phyloP scores from a whole-genome alignment of 441 rosid species.

The Adansonia grandidieri region DNA sequence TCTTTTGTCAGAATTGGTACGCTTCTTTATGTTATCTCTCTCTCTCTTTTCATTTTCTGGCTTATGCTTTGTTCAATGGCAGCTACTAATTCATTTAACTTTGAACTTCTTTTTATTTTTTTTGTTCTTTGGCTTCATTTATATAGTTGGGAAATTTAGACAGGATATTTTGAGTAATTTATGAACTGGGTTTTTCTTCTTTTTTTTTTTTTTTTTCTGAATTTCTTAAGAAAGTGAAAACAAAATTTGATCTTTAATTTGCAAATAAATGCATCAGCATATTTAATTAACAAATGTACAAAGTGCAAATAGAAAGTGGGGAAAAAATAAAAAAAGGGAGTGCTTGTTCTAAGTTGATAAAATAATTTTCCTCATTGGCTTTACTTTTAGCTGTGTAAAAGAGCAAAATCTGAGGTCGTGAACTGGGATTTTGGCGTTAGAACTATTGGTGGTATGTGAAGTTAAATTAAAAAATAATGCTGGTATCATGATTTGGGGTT shows the following conservation, averaged over 20 bases:
- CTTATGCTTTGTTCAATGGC: background rate
- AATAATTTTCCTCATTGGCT: background rate
- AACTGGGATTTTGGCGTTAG: background rate
- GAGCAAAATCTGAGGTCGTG: background rate
- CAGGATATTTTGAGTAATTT: slow-evolving; percentile 1
- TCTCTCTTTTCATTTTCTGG: background rate
- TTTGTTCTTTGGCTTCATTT: background rate
- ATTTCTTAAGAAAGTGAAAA: background rate
- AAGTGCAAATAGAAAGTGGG: background rate
- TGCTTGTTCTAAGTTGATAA: background rate
- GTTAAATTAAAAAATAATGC: background rate
- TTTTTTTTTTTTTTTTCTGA: background rate
- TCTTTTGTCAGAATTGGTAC: background rate
- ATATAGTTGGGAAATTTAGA: background rate
- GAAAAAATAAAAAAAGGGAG: background rate
- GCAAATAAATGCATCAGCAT: background rate
- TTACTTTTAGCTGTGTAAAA: background rate
- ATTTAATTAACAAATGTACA: background rate
- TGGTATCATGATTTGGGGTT: background rate
- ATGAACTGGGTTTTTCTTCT: slow-evolving; percentile 2
- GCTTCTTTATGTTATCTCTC: background rate
- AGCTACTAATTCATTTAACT: background rate
- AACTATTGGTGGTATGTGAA: background rate
- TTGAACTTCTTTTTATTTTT: background rate
- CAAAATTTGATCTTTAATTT: background rate